Percentiles rank a stretch among this genome's conserved stretches.
Evolutionary conservation across 2,329 filamentous ascomycete genomes (phyloP).

Genomic region (Monilinia fructicola): DNA sequence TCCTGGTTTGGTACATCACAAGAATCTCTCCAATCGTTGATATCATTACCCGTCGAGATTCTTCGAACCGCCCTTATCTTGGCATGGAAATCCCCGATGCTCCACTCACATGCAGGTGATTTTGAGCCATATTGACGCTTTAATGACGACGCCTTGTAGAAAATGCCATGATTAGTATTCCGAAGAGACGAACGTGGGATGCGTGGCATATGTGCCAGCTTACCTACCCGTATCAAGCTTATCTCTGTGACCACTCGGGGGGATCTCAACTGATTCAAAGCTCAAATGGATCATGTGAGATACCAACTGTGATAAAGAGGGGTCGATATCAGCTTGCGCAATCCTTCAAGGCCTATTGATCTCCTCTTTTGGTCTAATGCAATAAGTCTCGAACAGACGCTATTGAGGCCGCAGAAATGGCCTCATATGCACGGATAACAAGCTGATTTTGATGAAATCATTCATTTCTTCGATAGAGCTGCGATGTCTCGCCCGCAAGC

Average conservation of each 20-base stretch:
- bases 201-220: background rate
- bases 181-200: background rate
- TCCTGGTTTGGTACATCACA: background rate
- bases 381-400: background rate
- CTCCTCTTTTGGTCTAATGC: background rate
- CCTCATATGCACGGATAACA: background rate
- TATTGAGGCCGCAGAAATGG: background rate
- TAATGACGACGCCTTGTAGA: background rate
- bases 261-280: background rate
- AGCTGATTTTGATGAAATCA: background rate
- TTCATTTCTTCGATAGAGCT: background rate
- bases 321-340: background rate
- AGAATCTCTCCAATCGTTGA: background rate
- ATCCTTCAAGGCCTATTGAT: background rate
- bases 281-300: background rate
- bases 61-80: conserved; percentile 1
- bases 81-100: background rate
- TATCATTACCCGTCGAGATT: background rate
- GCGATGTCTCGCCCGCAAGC: background rate
- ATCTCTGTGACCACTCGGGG: background rate
- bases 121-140: conserved; percentile 8
- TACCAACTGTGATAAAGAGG: background rate
- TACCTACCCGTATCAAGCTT: background rate
- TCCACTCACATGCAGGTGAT: conserved; percentile 20
- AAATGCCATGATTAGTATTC: conserved; percentile 8